phyloP scores from a whole-genome alignment of 140 eudicot genomes.

The Senecio squalidus region DNA sequence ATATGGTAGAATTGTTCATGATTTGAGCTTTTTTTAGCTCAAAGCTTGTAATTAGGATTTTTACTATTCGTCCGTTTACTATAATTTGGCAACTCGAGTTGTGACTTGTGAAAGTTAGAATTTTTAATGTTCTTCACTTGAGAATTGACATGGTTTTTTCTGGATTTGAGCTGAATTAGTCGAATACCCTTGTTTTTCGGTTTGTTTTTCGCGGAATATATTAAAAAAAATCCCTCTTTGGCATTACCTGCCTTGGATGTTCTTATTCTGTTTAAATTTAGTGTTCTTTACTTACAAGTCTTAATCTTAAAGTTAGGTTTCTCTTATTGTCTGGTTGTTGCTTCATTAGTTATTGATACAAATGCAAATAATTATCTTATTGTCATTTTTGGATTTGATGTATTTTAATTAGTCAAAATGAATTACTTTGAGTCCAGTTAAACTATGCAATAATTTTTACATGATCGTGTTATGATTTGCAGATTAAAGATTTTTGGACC shows the following conservation, averaged over 20 bases:
- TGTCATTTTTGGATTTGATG: background rate
- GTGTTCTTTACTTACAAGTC: background rate
- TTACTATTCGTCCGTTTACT: no score
- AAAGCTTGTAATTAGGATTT: no score
- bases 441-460: background rate
- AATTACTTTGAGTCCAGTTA: background rate
- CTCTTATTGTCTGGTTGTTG: background rate
- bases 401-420: constrained; percentile 6
- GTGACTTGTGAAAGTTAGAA: background rate
- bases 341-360: constrained; percentile 1
- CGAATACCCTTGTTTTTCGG: background rate
- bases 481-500: constrained; percentile 92
- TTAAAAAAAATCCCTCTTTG: background rate
- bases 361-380: background rate
- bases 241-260: background rate
- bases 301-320: constrained; percentile 4
- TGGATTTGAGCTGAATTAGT: background rate
- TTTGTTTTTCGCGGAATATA: background rate
- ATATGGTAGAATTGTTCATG: no score
- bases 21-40: no score
- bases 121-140: background rate
- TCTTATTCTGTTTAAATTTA: background rate
- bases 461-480: constrained; percentile 16
- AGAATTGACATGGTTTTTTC: constrained; percentile 7
- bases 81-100: background rate